Base-by-base conservation (phyloP, 1,284 basidiomycete species). In the Hypsizygus ulmarius region DNA sequence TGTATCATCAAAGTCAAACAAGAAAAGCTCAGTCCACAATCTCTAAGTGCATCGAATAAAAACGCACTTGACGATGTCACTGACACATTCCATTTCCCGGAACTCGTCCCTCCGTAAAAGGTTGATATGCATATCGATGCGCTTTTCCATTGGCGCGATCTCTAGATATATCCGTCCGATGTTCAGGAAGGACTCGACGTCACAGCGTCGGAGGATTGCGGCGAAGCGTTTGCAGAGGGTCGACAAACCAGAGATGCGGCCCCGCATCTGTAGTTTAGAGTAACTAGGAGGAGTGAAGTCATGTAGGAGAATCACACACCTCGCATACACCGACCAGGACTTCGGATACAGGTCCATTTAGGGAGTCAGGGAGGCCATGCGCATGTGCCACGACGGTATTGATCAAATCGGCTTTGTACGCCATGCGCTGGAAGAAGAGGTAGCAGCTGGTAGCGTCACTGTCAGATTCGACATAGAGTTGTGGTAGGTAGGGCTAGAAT, bases 71-170 rank as follows among this genome's bases (percentile, higher is more conserved):
- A 79, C 75, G 39, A 97, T 78, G 60, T 97, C 95, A 56, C 78
- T 84, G 11, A 90, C 91, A 66, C 94, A 97, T 57, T 97, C 93
- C 67, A 85, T 79, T 67, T 96, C 95, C 36, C 88, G 80, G 71
- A 99, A 93, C 65, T 93, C 93, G 56, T 97, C 93, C 36, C 83
- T 76, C 39, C 89, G 78, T 10, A 97, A 72, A 27, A 88, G 75
- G 44, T 90, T 87, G 50, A 98, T 82, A 65, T 96, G 96, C 67
- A 88, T 84, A 61, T 99, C 94, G 45, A 99, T 80, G 34, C 90
- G 81, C 64, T 88, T 90, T 72, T 99, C 96, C 64, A 97, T 82
- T 0, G 87, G 87, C 0, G 82, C 79, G 32, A 97, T 79, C 54
- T 99, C 96, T 6, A 81, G 78, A 56, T 84, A 92, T 21, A 97